phyloP scores from a whole-genome alignment of 177 flowering plant species.

The Tripterygium wilfordii region DNA sequence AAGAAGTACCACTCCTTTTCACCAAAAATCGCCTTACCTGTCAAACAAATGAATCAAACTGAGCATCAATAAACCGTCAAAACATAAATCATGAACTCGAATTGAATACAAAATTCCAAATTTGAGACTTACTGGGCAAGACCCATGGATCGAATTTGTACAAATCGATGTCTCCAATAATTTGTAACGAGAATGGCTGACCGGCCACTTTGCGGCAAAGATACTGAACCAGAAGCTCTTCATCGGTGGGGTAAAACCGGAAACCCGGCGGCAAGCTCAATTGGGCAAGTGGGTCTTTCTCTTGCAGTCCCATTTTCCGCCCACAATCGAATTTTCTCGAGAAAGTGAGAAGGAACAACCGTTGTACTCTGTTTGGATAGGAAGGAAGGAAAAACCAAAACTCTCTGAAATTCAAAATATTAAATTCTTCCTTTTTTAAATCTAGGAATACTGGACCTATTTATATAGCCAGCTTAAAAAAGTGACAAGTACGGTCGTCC shows the following conservation, averaged over 20 bases:
- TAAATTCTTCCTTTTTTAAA: conserved; percentile 8
- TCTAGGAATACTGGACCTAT: neutral
- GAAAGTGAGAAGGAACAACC: neutral
- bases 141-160: conserved; percentile 84
- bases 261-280: conserved; percentile 76
- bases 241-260: conserved; percentile 75
- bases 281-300: conserved; percentile 41
- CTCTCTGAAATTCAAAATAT: too few relatives aligned
- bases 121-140: conserved; percentile 51
- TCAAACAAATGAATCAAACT: neutral
- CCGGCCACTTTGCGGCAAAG: conserved; percentile 63
- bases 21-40: conserved; percentile 64
- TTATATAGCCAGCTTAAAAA: too few relatives aligned
- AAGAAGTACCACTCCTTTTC: conserved; percentile 90
- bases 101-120: too few relatives aligned
- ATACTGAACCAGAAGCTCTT: conserved; percentile 70
- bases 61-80: too few relatives aligned
- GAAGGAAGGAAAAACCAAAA: neutral
- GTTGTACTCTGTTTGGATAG: neutral
- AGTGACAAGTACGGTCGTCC: conserved; percentile 35
- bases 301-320: conserved; percentile 37
- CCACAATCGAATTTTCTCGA: too few relatives aligned
- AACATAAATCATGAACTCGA: too few relatives aligned
- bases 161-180: conserved; percentile 67
- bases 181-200: conserved; percentile 36